phyloP scores from a whole-genome alignment of 495 filamentous ascomycete species.

The Diplogelasinospora grovesii region DNA sequence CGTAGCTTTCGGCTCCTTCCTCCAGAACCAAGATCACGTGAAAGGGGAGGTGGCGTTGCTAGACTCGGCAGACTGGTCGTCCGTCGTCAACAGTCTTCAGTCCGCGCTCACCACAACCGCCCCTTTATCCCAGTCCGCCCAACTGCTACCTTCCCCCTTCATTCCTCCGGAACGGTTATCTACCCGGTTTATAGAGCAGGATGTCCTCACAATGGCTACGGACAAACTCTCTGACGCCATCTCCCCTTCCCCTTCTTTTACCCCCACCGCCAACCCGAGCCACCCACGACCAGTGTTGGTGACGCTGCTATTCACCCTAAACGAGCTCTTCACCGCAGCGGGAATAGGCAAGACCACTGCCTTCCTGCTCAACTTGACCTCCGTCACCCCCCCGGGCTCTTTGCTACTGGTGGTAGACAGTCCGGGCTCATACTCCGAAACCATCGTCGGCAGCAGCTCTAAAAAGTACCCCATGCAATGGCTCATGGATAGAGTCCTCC shows the following conservation, averaged over 20 bases:
- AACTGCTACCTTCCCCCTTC: slow-evolving; percentile 37
- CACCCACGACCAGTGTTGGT: slow-evolving; percentile 43
- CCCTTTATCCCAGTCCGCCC: slow-evolving; percentile 48
- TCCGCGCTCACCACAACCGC: slow-evolving; percentile 39
- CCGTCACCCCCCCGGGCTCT: slow-evolving; percentile 47
- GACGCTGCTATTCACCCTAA: slow-evolving; percentile 91
- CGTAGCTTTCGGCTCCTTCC: slow-evolving; percentile 62
- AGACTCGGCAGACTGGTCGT: slow-evolving; percentile 73
- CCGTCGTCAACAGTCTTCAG: slow-evolving; percentile 50
- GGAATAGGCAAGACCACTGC: slow-evolving; percentile 67
- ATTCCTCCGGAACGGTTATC: slow-evolving; percentile 31
- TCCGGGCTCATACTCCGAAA: slow-evolving; percentile 82
- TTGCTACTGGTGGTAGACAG: slow-evolving; percentile 85
- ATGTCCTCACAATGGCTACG: slow-evolving; percentile 52
- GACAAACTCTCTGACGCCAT: slow-evolving; percentile 36
- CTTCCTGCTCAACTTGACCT: slow-evolving; percentile 62
- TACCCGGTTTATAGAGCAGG: slow-evolving; percentile 50
- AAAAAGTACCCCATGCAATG: slow-evolving; percentile 81
- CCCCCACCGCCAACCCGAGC: slow-evolving; percentile 21
- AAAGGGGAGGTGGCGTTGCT: slow-evolving; percentile 28
- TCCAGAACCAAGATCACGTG: slow-evolving; percentile 45
- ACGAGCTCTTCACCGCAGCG: slow-evolving; percentile 76
- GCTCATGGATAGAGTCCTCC: slow-evolving; percentile 76
- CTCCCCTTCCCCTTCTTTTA: slow-evolving; percentile 2
- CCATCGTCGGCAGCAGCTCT: slow-evolving; percentile 49